Base-by-base conservation (phyloP, 2,329 filamentous ascomycete genomes). In the Colletotrichum sansevieriae region DNA sequence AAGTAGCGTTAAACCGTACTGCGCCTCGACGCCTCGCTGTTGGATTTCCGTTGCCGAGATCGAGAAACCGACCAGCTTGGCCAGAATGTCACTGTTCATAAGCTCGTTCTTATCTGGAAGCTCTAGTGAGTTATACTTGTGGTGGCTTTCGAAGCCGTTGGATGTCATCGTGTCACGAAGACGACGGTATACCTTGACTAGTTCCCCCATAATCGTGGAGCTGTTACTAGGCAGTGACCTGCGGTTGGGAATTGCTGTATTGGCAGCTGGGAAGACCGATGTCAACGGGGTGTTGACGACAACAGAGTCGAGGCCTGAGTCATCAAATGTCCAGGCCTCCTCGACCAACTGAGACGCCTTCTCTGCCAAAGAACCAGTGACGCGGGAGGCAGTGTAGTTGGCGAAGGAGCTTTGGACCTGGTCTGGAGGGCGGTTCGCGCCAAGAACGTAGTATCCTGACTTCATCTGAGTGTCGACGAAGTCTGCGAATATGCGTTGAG, bases 1-100 rank as follows among this genome's bases (percentile, higher is more conserved):
- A 20, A 98, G 80, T 52, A 98, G 82, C 5, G 92, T 95, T 78
- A 89, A 85, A 62, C 92, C 91, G 54, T 88, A 87, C 71, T 92
- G 88, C 22, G 90, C 89, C 73, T 93, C 92, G 3, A 94, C 84
- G 7, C 96, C 96, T 73, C 96, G 91, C 77, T 98, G 94, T 71
- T 95, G 91, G 72, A 98, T 97, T 80, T 99, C 96, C 4, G 93
- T 90, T 0, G 94, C 90, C 9, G 94, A 91, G 67, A 99, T 94
- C 0, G 95, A 95, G 76, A 90, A 94, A 2, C 93, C 95, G 13
- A 98, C 89, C 2, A 89, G 84, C 66, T 85, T 85, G 13, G 90
- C 87, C 11, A 94, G 79, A 1, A 86, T 85, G 73, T 92, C 90
- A 65, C 86, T 87, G 22, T 78, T 80, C 63, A 80, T 81, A 5